phyloP scores from a whole-genome alignment of 306 rosid species.

The Aeschynomene evenia region DNA sequence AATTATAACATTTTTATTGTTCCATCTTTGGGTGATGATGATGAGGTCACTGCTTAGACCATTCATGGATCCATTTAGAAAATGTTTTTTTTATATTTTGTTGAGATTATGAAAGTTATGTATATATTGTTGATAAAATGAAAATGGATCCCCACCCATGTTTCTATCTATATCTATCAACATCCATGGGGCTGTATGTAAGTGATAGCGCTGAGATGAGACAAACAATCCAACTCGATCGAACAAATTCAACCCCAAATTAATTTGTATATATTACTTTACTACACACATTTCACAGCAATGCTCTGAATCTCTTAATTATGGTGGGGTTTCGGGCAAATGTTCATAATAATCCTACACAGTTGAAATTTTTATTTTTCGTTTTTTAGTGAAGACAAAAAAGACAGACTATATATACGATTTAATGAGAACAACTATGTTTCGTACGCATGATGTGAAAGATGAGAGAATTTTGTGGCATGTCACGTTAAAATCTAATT shows the following conservation, averaged over 20 bases:
- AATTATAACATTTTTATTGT: too few relatives aligned
- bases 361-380: neutral
- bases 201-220: neutral
- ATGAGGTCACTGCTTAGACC: constrained; percentile 53
- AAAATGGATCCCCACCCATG: constrained; percentile 36
- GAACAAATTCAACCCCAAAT: neutral
- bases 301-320: neutral
- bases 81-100: constrained; percentile 2
- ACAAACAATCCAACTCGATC: constrained; percentile 21
- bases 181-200: constrained; percentile 36
- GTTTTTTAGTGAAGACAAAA: neutral
- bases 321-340: neutral
- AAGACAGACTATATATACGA: neutral
- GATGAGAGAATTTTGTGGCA: neutral
- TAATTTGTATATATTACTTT: neutral
- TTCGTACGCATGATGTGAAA: neutral
- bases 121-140: constrained; percentile 23
- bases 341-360: neutral
- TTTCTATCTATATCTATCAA: constrained; percentile 28
- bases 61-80: constrained; percentile 29
- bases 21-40: too few relatives aligned
- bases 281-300: neutral
- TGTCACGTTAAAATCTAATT: neutral
- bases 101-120: constrained; percentile 27
- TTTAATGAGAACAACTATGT: neutral